Evolutionary conservation across 2,329 filamentous ascomycete genomes (phyloP), one percentile per base, ranked within the genome.

Genomic region (Lomentospora prolificans): DNA sequence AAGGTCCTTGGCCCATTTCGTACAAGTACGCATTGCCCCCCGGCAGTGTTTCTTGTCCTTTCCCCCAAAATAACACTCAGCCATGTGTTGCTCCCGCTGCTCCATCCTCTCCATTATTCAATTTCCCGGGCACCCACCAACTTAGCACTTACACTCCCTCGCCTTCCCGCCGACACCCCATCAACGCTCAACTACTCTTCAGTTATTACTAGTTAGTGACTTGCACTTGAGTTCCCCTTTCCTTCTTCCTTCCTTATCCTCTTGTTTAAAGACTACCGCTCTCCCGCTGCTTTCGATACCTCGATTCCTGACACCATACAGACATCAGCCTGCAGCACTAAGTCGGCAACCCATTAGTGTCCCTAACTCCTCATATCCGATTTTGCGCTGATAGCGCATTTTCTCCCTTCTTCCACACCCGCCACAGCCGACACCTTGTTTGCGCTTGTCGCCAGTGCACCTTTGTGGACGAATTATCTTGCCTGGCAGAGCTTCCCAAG

Each of bases 11-110:
- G 17, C 44, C 44, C 44, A 48, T 48, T 48, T 48, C 44, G 48
- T 51, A 31, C 48, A 30, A 51, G 48, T 31, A 51, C 48, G 48
- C 27, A 44, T 44, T 19, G 52, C n/a, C 27, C 9, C 52, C 33
- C 53, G 53, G 41, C 27, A 30, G 39, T 44, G 28, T 55, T 41
- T 55, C 17, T 12, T 51, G 12, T 4, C 48, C 48, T 25, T 28
- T 51, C 48, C 25, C 53, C 53, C 41, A 50, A 55, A 50, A 55
- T 50, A 48, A 50, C 36, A 24, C 27, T 33, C 39, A 33, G 30
- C 41, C 53, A 55, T 55, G 53, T 41, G 41, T 25, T 44, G 27
- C 39, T 55, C 41, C 53, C 53, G n/a, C n/a, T 12, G 53, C 53
- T 25, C 53, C 41, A 55, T 28, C 53, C 25, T 55, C 17, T 19